Evolutionary conservation across 805 yeast genomes (phyloP), one percentile per base, ranked within the genome.

Genomic region (Metschnikowia corniflorae): DNA sequence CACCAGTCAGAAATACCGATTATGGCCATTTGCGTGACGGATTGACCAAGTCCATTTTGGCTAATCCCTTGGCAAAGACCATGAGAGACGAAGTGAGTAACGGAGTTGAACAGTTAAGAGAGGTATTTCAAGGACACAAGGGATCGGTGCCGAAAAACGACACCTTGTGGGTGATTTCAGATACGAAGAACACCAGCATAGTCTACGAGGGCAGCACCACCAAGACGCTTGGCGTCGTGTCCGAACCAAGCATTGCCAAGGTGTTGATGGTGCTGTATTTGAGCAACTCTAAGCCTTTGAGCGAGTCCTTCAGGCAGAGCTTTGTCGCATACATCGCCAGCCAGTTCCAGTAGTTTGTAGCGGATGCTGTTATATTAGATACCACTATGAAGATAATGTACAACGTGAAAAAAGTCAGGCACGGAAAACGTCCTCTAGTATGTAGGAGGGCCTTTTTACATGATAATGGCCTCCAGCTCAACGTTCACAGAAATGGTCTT

Each of bases 391-490:
- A 8, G 17, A 26, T 35, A 35, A 35, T 31, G 35, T 31, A 37
- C 40, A 31, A 23, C 31, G 19, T 17, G 18, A 17, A 14, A 28
- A 17, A 27, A 8, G 22, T 7, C n/a, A n/a, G n/a, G n/a, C n/a
- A n/a, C n/a, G n/a, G n/a, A n/a, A n/a, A n/a, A n/a, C n/a, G n/a
- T n/a, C n/a, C n/a, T n/a, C n/a, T 21, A 21, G 12, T n/a, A 21
- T 21, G 24, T 5, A n/a, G 12, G 24, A 21, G 24, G 24, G 30
- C 30, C 20, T 13, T 17, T 33, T 35, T 77, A 93, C 99, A 93
- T 93, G 71, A 93, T 93, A 75, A 93, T 93, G 58, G 95, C 84
- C 63, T 95, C 97, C 70, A 84, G 81, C 78, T 94, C 97, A 65
- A 93, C 96, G 66, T 93, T 93, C 51, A 88, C 77, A 49, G 95